A percentile compares a stretch with the other conserved stretches of the same genome.
phyloP scores from a whole-genome alignment of 1,139 yeast genomes.

The Yamadazyma blattariae region DNA sequence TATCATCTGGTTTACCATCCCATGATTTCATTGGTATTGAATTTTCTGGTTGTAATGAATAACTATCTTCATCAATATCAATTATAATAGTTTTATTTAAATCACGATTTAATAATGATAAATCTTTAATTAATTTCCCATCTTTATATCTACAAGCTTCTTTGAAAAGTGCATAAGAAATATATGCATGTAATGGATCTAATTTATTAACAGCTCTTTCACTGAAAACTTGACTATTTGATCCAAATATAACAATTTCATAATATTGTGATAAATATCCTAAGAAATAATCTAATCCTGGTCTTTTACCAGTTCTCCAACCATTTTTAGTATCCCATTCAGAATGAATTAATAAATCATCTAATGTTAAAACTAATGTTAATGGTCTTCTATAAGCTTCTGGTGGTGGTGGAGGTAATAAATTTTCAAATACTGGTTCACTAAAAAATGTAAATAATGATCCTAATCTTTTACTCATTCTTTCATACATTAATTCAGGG shows the following conservation, averaged over 20 bases:
- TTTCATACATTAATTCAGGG: slow-evolving; percentile 59
- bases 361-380: slow-evolving; percentile 85
- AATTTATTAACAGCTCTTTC: slow-evolving; percentile 83
- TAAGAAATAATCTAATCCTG: slow-evolving; percentile 94
- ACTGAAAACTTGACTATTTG: slow-evolving; percentile 81
- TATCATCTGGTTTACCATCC: slow-evolving; percentile 84
- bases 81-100: slow-evolving; percentile 74
- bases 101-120: slow-evolving; percentile 88
- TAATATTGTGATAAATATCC: slow-evolving; percentile 94
- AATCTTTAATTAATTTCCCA: slow-evolving; percentile 83
- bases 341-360: slow-evolving; percentile 86
- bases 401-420: slow-evolving; percentile 84
- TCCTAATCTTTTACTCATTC: slow-evolving; percentile 69
- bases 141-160: slow-evolving; percentile 91
- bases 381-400: slow-evolving; percentile 92
- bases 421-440: slow-evolving; percentile 90
- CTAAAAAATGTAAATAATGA: slow-evolving; percentile 82
- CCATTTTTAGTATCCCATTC: slow-evolving; percentile 92
- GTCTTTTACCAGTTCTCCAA: slow-evolving; percentile 99
- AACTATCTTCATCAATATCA: slow-evolving; percentile 74
- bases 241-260: slow-evolving; percentile 88
- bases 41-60: slow-evolving; percentile 86
- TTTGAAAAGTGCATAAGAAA: slow-evolving; percentile 82
- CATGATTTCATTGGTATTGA: slow-evolving; percentile 81
- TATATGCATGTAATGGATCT: slow-evolving; percentile 89